phyloP scores from a whole-genome alignment of 1,139 yeast species.

The Taphrina pruni region DNA sequence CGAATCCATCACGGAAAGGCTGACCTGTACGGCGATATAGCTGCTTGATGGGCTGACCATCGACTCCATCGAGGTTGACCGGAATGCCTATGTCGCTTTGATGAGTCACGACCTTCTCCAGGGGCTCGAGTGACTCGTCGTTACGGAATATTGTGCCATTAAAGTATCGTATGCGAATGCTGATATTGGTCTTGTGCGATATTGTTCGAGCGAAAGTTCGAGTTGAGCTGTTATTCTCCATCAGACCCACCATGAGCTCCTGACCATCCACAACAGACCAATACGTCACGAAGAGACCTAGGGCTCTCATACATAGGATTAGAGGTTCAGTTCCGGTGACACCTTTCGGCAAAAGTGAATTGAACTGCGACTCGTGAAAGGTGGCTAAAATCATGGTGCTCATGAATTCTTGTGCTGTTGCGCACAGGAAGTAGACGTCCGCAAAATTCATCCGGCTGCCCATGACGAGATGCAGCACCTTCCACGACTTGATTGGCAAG shows the following conservation, averaged over 20 bases:
- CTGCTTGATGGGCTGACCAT: neutral
- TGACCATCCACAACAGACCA: neutral
- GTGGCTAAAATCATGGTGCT: constrained; percentile 1
- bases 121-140: neutral
- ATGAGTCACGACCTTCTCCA: neutral
- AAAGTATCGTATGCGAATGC: neutral
- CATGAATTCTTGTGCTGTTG: constrained; percentile 12
- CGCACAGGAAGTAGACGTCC: constrained; percentile 9
- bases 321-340: neutral
- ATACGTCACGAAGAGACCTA: constrained; percentile 8
- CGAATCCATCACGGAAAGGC: constrained; percentile 11
- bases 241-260: constrained; percentile 7
- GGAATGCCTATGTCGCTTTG: neutral
- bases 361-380: neutral
- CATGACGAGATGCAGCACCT: constrained; percentile 1
- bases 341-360: neutral
- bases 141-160: constrained; percentile 14
- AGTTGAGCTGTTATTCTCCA: constrained; percentile 13
- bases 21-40: constrained; percentile 6
- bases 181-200: neutral
- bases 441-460: constrained; percentile 11
- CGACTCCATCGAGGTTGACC: constrained; percentile 6
- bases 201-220: constrained; percentile 4
- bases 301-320: constrained; percentile 4
- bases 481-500: constrained; percentile 6